A percentile compares a stretch with the other conserved stretches of the same genome.
These are phyloP conservation scores for Arthrobotrys conoides DNA, from an alignment of 2,329 filamentous ascomycete genomes.

Conservation along the genomic window DNA sequence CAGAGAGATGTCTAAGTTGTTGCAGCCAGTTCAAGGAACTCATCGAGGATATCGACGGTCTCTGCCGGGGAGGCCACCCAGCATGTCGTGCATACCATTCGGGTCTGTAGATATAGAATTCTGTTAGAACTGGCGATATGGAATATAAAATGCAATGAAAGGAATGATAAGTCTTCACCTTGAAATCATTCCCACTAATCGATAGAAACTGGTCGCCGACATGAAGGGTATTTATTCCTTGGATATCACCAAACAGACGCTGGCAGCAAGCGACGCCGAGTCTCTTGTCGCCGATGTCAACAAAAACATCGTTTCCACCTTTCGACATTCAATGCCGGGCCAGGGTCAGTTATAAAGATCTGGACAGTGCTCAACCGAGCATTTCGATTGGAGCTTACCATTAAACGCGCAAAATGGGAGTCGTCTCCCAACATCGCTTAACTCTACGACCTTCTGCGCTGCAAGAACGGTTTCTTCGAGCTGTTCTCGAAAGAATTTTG, in stretches of 20 bases:
- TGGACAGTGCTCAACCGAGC: not conserved
- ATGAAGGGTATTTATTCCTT: conserved; percentile 85
- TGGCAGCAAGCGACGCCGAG: conserved; percentile 96
- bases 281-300: conserved; percentile 97
- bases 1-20: not conserved
- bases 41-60: conserved; percentile 89
- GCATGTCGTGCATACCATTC: conserved; percentile 91
- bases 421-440: conserved; percentile 77
- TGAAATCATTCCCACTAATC: conserved; percentile 96
- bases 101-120: conserved; percentile 66
- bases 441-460: conserved; percentile 91
- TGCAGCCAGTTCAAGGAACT: conserved; percentile 75
- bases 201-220: conserved; percentile 97
- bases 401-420: conserved; percentile 98
- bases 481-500: conserved; percentile 84
- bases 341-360: not conserved
- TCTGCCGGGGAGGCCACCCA: conserved; percentile 96
- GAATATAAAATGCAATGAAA: conserved; percentile 10
- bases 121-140: not conserved
- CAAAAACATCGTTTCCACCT: conserved; percentile 95
- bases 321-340: not conserved
- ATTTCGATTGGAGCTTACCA: conserved; percentile 68
- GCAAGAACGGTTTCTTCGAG: conserved; percentile 96
- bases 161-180: conserved; percentile 70
- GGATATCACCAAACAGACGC: conserved; percentile 84